Base-by-base conservation (phyloP, 164 flowering plant genomes). In the Berberis thunbergii region DNA sequence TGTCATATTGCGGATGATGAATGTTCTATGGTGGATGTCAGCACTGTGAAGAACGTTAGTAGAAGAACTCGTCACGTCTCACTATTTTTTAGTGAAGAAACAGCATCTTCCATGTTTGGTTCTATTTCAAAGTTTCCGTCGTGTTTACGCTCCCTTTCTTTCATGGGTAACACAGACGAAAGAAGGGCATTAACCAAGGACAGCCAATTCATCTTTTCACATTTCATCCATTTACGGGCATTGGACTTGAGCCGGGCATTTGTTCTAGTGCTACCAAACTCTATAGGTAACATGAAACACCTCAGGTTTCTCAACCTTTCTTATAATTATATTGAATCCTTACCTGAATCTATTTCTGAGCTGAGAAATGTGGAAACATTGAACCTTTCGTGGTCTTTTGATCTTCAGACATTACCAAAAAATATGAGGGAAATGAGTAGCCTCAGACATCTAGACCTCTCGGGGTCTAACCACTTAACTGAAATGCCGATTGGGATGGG, bases 271-370 rank as follows among this genome's bases (percentile, higher is more conserved):
- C 45, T 60, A 6, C 62, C 62, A 45, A 44, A n/a, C 9, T 48
- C 10, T 40, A 39, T 61, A 8, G n/a, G 54, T 10, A 49, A 61
- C 8, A 46, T 49, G 42, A 49, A 46, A 38, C 64, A 46, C 8
- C 54, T 61, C 2, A 61, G 64, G 64, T 61, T 46, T 49, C 50
- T 61, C 39, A 40, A 61, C 13, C 41, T 61, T 11, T 61, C 64
- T 12, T 26, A 26, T 26, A 9, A 40, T 13, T 12, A 7, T 26
- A 46, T 61, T 2, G 7, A 26, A 38, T 2, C 26, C 3, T 49
- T 61, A 6, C 64, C 64, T 1, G 64, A 61, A 39, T 46, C 64
- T 43, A 49, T 49, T 46, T 49, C 6, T 39, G 49, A 8, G 49
- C 49, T 46, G 8, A 8, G 7, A 8, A 46, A 46, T 46, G 5